Percentiles rank a stretch among this genome's conserved stretches.
phyloP scores from a whole-genome alignment of 805 yeast species.

The Helenozyma baotianmanensis region DNA sequence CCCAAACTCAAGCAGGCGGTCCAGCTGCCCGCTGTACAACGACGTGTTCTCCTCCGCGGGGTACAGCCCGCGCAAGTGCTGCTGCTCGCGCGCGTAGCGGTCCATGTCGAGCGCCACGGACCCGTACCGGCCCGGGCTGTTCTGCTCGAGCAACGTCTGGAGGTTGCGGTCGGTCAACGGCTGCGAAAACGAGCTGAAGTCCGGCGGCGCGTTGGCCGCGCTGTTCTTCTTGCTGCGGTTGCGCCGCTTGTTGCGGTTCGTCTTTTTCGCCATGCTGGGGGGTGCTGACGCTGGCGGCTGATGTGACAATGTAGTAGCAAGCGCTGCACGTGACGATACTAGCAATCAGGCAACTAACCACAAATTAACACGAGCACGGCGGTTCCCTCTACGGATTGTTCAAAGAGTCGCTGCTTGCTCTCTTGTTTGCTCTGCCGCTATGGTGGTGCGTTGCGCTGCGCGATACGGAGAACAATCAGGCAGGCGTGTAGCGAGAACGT shows the following conservation, averaged over 20 bases:
- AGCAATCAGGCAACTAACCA: no score
- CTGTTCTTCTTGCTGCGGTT: conserved; percentile 2
- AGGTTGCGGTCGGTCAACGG: conserved; percentile 39
- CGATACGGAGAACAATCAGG: no score
- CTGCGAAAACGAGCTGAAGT: conserved; percentile 6
- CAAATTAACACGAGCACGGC: no score
- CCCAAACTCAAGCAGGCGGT: conserved; percentile 34
- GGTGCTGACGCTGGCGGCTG: not conserved
- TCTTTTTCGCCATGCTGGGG: conserved; percentile 10
- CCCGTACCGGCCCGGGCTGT: conserved; percentile 11
- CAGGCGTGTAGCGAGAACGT: no score
- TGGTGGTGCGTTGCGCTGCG: no score
- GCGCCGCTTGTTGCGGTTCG: conserved; percentile 8
- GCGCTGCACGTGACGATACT: no score
- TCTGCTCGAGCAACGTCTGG: conserved; percentile 22
- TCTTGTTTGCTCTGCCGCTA: no score
- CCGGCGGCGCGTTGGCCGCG: conserved; percentile 1
- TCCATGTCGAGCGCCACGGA: conserved; percentile 40
- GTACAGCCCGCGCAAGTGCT: conserved; percentile 12
- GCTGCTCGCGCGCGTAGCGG: conserved; percentile 30
- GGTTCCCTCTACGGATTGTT: no score
- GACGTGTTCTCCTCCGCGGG: conserved; percentile 7
- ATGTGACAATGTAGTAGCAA: not conserved
- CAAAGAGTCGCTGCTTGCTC: no score
- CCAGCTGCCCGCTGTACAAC: conserved; percentile 5